A percentile compares a stretch with the other conserved stretches of the same genome.
These are phyloP conservation scores for Amborella trichopoda DNA, from an alignment of 164 flowering plant species.

Conservation along the genomic window DNA sequence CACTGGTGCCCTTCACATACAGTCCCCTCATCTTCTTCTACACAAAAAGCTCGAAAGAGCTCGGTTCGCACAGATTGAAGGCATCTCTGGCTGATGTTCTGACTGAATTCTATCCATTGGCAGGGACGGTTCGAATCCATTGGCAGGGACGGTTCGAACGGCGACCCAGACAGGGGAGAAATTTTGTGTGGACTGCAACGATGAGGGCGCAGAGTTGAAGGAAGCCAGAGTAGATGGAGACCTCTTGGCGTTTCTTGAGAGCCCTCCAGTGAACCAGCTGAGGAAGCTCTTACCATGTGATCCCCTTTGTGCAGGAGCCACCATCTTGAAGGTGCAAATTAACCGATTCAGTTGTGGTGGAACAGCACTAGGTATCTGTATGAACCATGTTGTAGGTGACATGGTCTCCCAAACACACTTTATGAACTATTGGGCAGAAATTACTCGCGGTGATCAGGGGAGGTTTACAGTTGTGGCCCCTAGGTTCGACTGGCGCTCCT, in stretches of 20 bases:
- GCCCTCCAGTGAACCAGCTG: conserved; percentile 8
- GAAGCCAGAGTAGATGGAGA: conserved; percentile 11
- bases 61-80: too few relatives aligned
- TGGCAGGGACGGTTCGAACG: too few relatives aligned
- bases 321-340: conserved; percentile 21
- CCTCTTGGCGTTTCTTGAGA: conserved; percentile 8
- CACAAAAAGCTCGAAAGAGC: too few relatives aligned
- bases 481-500: conserved; percentile 9
- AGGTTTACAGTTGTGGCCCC: conserved; percentile 10
- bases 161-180: too few relatives aligned
- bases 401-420: conserved; percentile 18
- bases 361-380: conserved; percentile 32
- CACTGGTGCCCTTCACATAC: conserved; percentile 21
- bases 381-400: conserved; percentile 32
- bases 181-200: conserved; percentile 30
- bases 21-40: conserved; percentile 28
- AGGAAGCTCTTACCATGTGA: conserved; percentile 13
- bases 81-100: conserved; percentile 17
- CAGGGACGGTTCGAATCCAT: conserved; percentile 29
- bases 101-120: conserved; percentile 23
- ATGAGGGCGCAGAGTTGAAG: conserved; percentile 16
- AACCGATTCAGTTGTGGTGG: conserved; percentile 41
- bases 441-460: conserved; percentile 8
- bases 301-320: background rate
- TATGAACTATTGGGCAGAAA: conserved; percentile 25